Percentiles rank a stretch among this genome's conserved stretches.
Conservation (phyloP, 2,329 filamentous ascomycete species). For the Pseudodiploospora longispora region DNA sequence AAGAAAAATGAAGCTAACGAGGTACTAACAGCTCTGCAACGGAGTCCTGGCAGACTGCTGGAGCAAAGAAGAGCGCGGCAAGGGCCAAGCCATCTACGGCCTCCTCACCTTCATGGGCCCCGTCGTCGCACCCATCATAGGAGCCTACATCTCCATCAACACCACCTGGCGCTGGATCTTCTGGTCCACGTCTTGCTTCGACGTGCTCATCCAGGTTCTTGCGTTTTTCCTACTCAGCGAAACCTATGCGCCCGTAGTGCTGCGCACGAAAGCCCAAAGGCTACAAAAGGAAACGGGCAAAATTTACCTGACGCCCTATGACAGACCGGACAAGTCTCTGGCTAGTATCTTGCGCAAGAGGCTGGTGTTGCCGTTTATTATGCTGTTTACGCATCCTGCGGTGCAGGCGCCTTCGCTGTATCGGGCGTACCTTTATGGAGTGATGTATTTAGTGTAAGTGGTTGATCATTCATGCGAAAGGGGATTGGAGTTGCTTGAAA, state of each 20-base stretch:
- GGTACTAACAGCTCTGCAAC: neutral
- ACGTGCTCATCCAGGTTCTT: slow-evolving; percentile 23
- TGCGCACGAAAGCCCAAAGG: slow-evolving; percentile 27
- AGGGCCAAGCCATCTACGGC: slow-evolving; percentile 24
- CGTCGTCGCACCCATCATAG: slow-evolving; percentile 35
- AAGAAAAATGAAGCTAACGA: too few relatives aligned
- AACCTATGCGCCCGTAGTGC: slow-evolving; percentile 37
- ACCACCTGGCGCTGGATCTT: slow-evolving; percentile 43
- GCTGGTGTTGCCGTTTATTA: slow-evolving; percentile 34
- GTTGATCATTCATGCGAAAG: too few relatives aligned
- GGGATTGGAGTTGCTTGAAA: too few relatives aligned
- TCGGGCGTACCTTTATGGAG: slow-evolving; percentile 36
- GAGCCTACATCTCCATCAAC: slow-evolving; percentile 31
- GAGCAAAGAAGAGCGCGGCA: slow-evolving; percentile 30
- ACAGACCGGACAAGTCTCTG: slow-evolving; percentile 30
- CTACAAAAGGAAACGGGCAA: slow-evolving; percentile 46
- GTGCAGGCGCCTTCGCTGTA: slow-evolving; percentile 35
- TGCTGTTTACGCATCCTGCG: slow-evolving; percentile 37
- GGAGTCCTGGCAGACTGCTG: slow-evolving; percentile 42
- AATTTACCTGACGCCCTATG: slow-evolving; percentile 42
- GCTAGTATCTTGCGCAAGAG: slow-evolving; percentile 27
- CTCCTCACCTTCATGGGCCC: slow-evolving; percentile 12
- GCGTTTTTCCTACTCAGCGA: slow-evolving; percentile 35
- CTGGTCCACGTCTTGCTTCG: slow-evolving; percentile 34
- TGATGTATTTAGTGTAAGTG: slow-evolving; percentile 30